Evolutionary conservation across 2,329 filamentous ascomycete species (phyloP).

Genomic region (Penicillium olsonii): DNA sequence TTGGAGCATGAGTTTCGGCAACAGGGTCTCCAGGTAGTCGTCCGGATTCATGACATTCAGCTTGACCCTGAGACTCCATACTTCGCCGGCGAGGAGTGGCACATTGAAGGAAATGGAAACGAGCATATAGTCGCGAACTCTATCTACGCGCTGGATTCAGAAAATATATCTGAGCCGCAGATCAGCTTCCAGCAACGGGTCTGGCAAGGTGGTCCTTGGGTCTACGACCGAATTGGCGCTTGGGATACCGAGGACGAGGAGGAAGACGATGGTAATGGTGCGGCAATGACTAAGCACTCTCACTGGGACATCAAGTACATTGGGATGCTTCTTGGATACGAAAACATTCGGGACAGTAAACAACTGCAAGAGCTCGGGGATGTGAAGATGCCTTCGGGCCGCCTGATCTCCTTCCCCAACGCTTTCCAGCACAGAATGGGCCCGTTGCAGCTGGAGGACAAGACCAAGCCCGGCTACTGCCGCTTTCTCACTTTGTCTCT

Average conservation of each 20-base stretch:
- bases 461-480: conserved; percentile 5
- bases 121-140: conserved; percentile 10
- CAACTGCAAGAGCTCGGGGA: conserved; percentile 13
- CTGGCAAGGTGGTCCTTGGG: background rate
- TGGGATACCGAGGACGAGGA: background rate
- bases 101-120: conserved; percentile 11
- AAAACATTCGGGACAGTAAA: background rate
- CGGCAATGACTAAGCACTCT: background rate
- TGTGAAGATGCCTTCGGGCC: conserved; percentile 9
- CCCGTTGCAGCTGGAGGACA: conserved; percentile 11
- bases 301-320: conserved; percentile 14
- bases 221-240: background rate
- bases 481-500: conserved; percentile 11
- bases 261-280: background rate
- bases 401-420: conserved; percentile 15
- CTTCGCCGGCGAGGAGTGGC: conserved; percentile 14
- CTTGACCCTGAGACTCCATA: conserved; percentile 9
- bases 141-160: conserved; percentile 6
- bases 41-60: conserved; percentile 11
- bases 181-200: conserved; percentile 9
- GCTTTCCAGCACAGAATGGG: conserved; percentile 8
- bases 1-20: conserved; percentile 15
- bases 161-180: conserved; percentile 10
- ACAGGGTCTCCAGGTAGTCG: conserved; percentile 16
- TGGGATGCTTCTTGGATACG: conserved; percentile 5